These are phyloP conservation scores for Xylaria sp. DNA, from an alignment of 2,329 filamentous ascomycete species.

Conservation along the genomic window DNA sequence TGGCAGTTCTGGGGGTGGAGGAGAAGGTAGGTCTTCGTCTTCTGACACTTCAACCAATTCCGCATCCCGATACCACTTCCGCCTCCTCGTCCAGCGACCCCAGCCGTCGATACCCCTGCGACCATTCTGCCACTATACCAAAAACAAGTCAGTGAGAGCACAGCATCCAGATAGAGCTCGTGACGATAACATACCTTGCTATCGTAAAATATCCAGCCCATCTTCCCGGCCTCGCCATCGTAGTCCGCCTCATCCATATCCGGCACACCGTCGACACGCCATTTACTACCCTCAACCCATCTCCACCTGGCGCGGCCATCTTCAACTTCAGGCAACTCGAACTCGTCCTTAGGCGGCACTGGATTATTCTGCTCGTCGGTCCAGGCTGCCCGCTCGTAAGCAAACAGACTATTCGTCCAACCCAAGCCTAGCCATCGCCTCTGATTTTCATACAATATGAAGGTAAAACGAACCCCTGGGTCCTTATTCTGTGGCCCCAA, in stretches of 20 bases:
- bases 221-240: constrained; percentile 69
- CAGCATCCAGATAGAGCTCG: background rate
- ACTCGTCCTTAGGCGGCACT: constrained; percentile 77
- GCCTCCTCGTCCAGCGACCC: constrained; percentile 90
- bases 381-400: constrained; percentile 91
- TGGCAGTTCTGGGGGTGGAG: constrained; percentile 45
- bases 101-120: constrained; percentile 88
- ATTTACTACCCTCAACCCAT: constrained; percentile 87
- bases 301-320: constrained; percentile 70
- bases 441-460: constrained; percentile 96
- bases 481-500: constrained; percentile 69
- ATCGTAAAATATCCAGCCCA: constrained; percentile 97
- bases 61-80: constrained; percentile 97
- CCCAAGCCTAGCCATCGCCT: constrained; percentile 93
- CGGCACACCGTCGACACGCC: constrained; percentile 82
- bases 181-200: constrained; percentile 76
- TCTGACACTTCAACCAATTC: constrained; percentile 83
- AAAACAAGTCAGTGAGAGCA: constrained; percentile 19
- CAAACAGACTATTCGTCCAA: constrained; percentile 91
- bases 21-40: constrained; percentile 43
- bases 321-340: constrained; percentile 71
- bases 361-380: constrained; percentile 94
- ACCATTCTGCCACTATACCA: constrained; percentile 83
- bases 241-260: constrained; percentile 64
- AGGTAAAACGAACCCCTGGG: constrained; percentile 92